Evolutionary conservation across 768 basidiomycete genomes (phyloP), one percentile per base, ranked within the genome.

Genomic region (Infundibulicybe gibba): DNA sequence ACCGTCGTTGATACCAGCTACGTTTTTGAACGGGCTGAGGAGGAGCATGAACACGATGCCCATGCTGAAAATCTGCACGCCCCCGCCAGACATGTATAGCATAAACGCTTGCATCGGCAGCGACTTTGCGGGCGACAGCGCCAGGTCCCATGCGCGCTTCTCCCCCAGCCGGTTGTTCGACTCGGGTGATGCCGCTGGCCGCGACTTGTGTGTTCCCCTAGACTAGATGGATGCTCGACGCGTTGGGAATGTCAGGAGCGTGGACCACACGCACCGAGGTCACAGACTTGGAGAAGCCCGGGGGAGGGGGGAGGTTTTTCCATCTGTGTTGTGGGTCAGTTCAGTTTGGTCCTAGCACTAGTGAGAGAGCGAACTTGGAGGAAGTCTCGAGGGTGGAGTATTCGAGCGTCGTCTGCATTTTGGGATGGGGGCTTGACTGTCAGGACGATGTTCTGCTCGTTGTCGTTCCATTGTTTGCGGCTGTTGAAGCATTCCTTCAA

Each of bases 101-200:
- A 97, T 97, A 70, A 97, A 88, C 4, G 87, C 92, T 60, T 97
- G 93, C 94, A 97, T 97, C 3, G 94, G 94, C 20, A 97, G 75
- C 12, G 84, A 82, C 66, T 97, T 97, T 31, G 89, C 90, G 1
- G 94, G 94, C 3, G 80, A 71, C 41, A 85, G 77, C 33, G 91
- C 91, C 35, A 90, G 73, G 51, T 92, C 90, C 87, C 91, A 90
- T 37, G 91, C 91, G 20, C 89, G 83, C 57, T 78, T 84, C 52
- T 80, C 79, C 61, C n/a, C 90, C 49, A 93, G 70, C 17, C 67
- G 63, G 52, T 85, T 78, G 54, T 89, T 83, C 3, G 81, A 79
- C 16, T 66, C 68, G 4, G 76, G 65, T 0, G 74, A 56, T 14
- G 65, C 54, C 0, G 64, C 54, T 0, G 39, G 57, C 48, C 52